A percentile compares a stretch with the other conserved stretches of the same genome.
Evolutionary conservation across 2,329 filamentous ascomycete genomes (phyloP).

Genomic region (Sphaerostilbella broomeana): DNA sequence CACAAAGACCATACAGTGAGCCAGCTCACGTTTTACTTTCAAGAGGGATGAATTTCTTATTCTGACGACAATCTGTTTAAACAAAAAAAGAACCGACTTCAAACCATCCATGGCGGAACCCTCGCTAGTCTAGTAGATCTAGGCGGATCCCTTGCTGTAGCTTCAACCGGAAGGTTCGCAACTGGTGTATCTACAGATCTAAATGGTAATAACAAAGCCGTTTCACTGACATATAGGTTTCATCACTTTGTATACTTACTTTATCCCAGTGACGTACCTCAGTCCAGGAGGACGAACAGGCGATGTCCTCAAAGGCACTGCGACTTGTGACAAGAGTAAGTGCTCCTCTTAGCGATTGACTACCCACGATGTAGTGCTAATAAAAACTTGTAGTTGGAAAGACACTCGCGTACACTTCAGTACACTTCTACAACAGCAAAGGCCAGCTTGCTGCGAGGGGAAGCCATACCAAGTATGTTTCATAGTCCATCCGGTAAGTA

Average conservation of each 20-base stretch:
- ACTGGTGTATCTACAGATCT: conserved; percentile 61
- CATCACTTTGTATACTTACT: no score
- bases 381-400: conserved; percentile 48
- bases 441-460: conserved; percentile 55
- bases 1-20: conserved; percentile 66
- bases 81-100: conserved; percentile 63
- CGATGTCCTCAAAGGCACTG: conserved; percentile 49
- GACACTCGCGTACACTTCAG: conserved; percentile 54
- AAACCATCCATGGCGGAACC: conserved; percentile 71
- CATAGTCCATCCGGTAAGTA: neutral
- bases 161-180: conserved; percentile 55
- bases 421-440: conserved; percentile 52
- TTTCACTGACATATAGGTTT: no score
- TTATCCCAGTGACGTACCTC: conserved; percentile 52
- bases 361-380: conserved; percentile 9
- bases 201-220: conserved; percentile 39
- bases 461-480: conserved; percentile 57
- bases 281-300: conserved; percentile 52
- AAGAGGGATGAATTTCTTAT: neutral
- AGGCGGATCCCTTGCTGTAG: conserved; percentile 58
- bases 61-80: no score
- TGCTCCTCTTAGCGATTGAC: neutral
- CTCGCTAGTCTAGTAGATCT: conserved; percentile 69
- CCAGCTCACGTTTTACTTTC: neutral
- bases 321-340: conserved; percentile 56